Evolutionary conservation across 768 basidiomycete genomes (phyloP).

Genomic region (Leccinum boreale): DNA sequence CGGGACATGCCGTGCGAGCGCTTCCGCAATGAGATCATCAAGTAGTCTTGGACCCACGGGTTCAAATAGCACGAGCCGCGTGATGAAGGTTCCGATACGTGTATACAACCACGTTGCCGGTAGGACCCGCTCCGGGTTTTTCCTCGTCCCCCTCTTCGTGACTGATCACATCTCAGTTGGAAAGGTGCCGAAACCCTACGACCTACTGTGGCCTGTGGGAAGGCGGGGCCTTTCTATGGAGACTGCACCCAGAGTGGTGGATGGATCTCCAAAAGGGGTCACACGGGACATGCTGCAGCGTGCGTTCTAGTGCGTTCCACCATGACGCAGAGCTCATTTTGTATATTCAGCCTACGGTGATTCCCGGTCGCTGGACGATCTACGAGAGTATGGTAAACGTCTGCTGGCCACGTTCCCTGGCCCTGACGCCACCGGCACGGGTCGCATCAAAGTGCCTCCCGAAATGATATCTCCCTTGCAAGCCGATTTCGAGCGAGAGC

Average conservation of each 20-base stretch:
- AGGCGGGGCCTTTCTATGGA: slow-evolving; percentile 35
- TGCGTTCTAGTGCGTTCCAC: slow-evolving; percentile 11
- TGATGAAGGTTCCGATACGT: slow-evolving; percentile 90
- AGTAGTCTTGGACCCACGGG: slow-evolving; percentile 34
- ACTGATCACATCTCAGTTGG: slow-evolving; percentile 38
- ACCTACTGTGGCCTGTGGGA: slow-evolving; percentile 77
- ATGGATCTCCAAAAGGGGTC: slow-evolving; percentile 15
- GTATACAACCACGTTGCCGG: slow-evolving; percentile 86
- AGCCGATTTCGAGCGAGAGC: slow-evolving; percentile 27
- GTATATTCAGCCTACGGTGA: slow-evolving; percentile 11
- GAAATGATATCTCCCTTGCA: slow-evolving; percentile 24
- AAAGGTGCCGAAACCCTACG: slow-evolving; percentile 62
- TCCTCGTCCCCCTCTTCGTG: not conserved
- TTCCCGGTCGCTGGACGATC: slow-evolving; percentile 38
- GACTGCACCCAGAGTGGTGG: slow-evolving; percentile 23
- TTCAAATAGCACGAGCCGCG: slow-evolving; percentile 56
- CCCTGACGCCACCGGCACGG: slow-evolving; percentile 22
- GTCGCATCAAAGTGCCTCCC: slow-evolving; percentile 22
- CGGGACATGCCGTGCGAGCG: slow-evolving; percentile 71
- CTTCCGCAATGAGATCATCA: slow-evolving; percentile 27
- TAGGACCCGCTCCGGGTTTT: slow-evolving; percentile 32
- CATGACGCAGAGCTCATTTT: slow-evolving; percentile 1
- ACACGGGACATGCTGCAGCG: slow-evolving; percentile 3
- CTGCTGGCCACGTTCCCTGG: slow-evolving; percentile 47
- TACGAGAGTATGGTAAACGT: slow-evolving; percentile 51